A percentile compares a stretch with the other conserved stretches of the same genome.
Conservation (phyloP, 1,139 yeast species). For the Tardiomyces depauwii region DNA sequence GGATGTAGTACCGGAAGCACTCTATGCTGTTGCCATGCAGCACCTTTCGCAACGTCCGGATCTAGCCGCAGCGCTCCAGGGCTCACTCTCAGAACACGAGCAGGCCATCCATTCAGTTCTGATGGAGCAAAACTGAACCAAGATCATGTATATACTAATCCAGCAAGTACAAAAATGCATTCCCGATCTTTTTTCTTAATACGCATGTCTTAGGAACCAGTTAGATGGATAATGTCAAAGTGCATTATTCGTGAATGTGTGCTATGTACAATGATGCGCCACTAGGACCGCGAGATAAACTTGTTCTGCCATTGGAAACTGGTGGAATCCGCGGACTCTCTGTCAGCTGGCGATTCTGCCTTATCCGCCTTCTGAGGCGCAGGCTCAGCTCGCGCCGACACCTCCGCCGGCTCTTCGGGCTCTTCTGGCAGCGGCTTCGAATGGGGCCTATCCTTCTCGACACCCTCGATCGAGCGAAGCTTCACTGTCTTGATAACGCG, state of each 20-base stretch:
- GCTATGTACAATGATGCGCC: too few relatives aligned
- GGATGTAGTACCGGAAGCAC: neutral
- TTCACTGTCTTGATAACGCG: neutral
- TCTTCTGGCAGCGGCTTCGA: slow-evolving; percentile 2
- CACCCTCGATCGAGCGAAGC: slow-evolving; percentile 1
- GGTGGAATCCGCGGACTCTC: slow-evolving; percentile 2
- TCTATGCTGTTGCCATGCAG: neutral
- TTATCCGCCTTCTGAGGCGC: too few relatives aligned
- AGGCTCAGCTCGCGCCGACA: too few relatives aligned
- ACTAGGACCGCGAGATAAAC: slow-evolving; percentile 1
- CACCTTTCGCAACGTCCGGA: neutral
- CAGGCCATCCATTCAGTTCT: neutral
- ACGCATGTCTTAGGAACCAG: too few relatives aligned
- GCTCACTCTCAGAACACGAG: neutral
- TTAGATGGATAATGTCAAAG: too few relatives aligned
- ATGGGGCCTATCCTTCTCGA: slow-evolving; percentile 4
- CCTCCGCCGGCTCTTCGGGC: too few relatives aligned
- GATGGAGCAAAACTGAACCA: neutral
- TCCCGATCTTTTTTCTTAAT: too few relatives aligned
- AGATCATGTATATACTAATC: neutral
- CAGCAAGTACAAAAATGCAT: too few relatives aligned
- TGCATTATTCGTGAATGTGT: too few relatives aligned
- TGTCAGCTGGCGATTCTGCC: slow-evolving; percentile 1
- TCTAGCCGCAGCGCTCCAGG: neutral
- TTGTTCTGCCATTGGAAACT: slow-evolving; percentile 22